Percentiles rank a stretch among this genome's conserved stretches.
phyloP scores from a whole-genome alignment of 2,329 filamentous ascomycete species.

The Fusarium nygamai region DNA sequence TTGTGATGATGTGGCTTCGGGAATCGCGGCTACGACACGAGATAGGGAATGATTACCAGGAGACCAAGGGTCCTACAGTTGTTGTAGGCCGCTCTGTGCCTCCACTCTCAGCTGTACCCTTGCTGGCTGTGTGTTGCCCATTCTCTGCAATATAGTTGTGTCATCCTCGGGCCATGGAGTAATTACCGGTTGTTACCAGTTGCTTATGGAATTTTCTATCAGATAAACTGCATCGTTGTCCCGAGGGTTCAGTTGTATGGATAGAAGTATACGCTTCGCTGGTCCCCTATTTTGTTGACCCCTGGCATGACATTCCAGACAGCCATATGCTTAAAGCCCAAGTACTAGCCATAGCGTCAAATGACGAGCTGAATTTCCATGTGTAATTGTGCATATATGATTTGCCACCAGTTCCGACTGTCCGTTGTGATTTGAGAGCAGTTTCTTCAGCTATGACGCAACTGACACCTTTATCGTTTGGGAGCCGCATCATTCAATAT shows the following conservation, averaged over 20 bases:
- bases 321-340: background rate
- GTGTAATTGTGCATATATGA: background rate
- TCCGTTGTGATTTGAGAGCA: background rate
- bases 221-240: accelerated
- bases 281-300: background rate
- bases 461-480: background rate
- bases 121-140: background rate
- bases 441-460: background rate
- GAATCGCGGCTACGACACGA: background rate
- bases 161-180: background rate
- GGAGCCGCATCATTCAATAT: accelerated
- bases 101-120: background rate
- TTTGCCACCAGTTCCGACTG: background rate
- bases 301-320: background rate
- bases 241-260: background rate
- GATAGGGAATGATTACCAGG: background rate
- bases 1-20: background rate
- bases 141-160: background rate
- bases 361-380: background rate
- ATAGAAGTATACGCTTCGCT: background rate
- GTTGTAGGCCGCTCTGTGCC: background rate
- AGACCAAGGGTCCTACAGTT: background rate
- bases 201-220: accelerated
- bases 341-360: background rate
- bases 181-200: accelerated